Conservation (phyloP, 768 basidiomycete genomes). For the Lactifluus hygrophoroides region DNA sequence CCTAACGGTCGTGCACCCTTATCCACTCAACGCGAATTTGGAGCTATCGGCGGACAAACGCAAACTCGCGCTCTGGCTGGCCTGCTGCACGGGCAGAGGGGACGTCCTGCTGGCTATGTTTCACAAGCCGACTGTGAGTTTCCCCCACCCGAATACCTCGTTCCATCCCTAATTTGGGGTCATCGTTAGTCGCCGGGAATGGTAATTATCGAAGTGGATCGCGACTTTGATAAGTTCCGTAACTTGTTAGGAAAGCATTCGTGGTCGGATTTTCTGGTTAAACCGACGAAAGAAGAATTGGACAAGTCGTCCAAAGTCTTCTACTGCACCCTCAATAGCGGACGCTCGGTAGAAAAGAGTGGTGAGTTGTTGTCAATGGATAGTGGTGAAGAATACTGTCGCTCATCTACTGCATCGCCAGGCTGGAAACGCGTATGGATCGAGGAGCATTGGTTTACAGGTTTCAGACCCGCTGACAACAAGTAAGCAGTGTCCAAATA, state of each 20-base stretch:
- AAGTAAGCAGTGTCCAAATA: not conserved
- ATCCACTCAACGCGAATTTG: conserved; percentile 36
- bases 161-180: too few relatives aligned
- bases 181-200: conserved; percentile 31
- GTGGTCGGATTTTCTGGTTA: conserved; percentile 34
- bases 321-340: conserved; percentile 32
- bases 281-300: conserved; percentile 27
- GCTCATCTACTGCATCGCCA: conserved; percentile 13
- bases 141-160: too few relatives aligned
- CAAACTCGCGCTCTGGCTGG: conserved; percentile 37
- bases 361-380: conserved; percentile 33
- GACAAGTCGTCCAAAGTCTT: conserved; percentile 29
- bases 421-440: conserved; percentile 41
- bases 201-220: conserved; percentile 36
- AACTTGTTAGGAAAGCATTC: conserved; percentile 35
- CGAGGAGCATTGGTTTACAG: conserved; percentile 35
- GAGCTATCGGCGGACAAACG: conserved; percentile 31
- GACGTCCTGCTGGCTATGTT: conserved; percentile 33
- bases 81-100: conserved; percentile 31
- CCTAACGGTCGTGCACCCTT: conserved; percentile 37
- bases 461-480: not conserved
- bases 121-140: conserved; percentile 37
- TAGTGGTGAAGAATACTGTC: too few relatives aligned
- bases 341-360: conserved; percentile 35
- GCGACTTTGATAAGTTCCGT: conserved; percentile 27